Evolutionary conservation across 495 filamentous ascomycete species (phyloP).

Genomic region (Podospora australis): DNA sequence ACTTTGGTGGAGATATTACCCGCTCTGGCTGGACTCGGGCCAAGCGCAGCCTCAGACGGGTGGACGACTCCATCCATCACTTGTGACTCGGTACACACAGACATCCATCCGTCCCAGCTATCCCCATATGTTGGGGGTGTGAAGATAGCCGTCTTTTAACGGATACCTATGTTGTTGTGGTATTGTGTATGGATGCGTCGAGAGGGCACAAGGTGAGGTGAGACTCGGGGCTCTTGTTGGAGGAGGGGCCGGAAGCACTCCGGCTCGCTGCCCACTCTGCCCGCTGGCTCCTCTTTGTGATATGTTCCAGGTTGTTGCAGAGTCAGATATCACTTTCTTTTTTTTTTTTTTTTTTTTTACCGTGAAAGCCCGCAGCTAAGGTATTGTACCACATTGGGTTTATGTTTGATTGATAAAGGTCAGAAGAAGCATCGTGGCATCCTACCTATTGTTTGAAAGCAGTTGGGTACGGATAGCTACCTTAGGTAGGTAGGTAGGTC

Average conservation of each 20-base stretch:
- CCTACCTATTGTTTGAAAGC: too few relatives aligned
- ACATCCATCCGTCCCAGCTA: too few relatives aligned
- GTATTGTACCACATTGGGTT: too few relatives aligned
- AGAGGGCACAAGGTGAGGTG: too few relatives aligned
- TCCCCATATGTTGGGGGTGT: slow-evolving; percentile 10
- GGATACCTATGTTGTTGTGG: neutral
- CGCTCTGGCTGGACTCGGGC: slow-evolving; percentile 1
- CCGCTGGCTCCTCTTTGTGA: slow-evolving; percentile 5
- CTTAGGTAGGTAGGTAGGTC: too few relatives aligned
- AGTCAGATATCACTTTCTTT: slow-evolving; percentile 10
- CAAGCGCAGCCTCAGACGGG: slow-evolving; percentile 4
- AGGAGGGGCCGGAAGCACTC: slow-evolving; percentile 9
- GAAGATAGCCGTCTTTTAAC: neutral
- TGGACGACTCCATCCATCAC: too few relatives aligned
- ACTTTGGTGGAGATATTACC: slow-evolving; percentile 9
- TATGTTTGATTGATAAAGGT: too few relatives aligned
- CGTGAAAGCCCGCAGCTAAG: neutral
- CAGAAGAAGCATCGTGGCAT: too few relatives aligned
- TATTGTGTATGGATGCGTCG: neutral
- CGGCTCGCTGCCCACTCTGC: slow-evolving; percentile 4
- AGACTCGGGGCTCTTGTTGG: neutral
- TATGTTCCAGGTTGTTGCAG: slow-evolving; percentile 3
- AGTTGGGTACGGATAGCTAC: too few relatives aligned
- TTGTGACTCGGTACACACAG: too few relatives aligned
- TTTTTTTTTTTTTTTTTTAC: too few relatives aligned